Evolutionary conservation across 441 rosid species (phyloP), one percentile per base, ranked within the genome.

Genomic region (Geranium incanum): DNA sequence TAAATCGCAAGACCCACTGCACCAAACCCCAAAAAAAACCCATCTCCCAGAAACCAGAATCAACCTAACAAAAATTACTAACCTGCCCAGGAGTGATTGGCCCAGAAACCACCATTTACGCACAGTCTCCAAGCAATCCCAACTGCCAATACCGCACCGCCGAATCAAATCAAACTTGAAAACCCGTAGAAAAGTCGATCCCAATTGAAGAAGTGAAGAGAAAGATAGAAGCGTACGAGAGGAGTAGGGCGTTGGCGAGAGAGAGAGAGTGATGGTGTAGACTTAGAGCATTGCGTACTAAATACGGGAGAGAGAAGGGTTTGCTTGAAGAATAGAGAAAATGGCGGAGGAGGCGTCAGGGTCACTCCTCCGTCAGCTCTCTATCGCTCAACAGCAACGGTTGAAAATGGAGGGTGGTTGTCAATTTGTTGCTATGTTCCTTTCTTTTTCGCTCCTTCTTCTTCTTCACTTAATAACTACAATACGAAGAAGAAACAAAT

Each of bases 71-170:
- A 71, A 52, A 50, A 1, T 19, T 0, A 60, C 7, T 75, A 39
- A 92, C 97, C 97, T 84, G 92, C 69, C 99, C 97, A 79, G 97
- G 96, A 80, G 99, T 82, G 66, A 94, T 82, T 65, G 88, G 80
- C 77, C 79, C 85, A 36, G 81, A 76, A 73, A 76, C 85, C 82
- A 67, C 87, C 95, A 94, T 93, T 15, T 68, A 82, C 71, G 75
- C 63, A 63, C 50, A 67, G 28, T 70, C 21, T 37, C 16, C 13
- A 39, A 62, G 16, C 18, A 43, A 50, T n/a, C 19, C 50, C 50
- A 68, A 11, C 66, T 21, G 36, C 41, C 12, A 65, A 28, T 28
- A 28, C 33, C 33, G 33, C 33, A 28, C 33, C 33, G 33, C 33
- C 33, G 33, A 28, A 28, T 28, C 33, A 28, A 28, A 2, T 16